Evolutionary conservation across 2,329 filamentous ascomycete genomes (phyloP), one percentile per base, ranked within the genome.

Genomic region (Helminthosporium solani): DNA sequence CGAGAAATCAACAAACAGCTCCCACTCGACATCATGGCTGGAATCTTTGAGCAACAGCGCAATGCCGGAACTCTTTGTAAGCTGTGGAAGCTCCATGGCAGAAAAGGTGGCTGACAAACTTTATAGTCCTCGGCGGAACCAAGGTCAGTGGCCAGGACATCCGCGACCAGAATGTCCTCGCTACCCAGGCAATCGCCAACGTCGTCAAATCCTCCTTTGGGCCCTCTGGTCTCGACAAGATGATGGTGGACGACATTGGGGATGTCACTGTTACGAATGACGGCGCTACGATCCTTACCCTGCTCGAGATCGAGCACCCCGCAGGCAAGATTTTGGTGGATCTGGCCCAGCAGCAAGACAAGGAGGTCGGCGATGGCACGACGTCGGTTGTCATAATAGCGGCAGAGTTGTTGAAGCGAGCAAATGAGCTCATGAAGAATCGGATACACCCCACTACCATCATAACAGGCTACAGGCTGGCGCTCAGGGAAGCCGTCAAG

Each of bases 241-340:
- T 99, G 94, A 97, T 99, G 94, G 94, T 99, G 63, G 94, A 99
- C 76, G 94, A 99, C 71, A 97, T 99, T 72, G 94, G 94, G 68
- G 94, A 99, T 77, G 94, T 99, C 49, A 99, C 94, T 50, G 94
- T 99, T 48, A 99, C 94, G 58, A 99, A 99, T 75, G 94, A 99
- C 73, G 94, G 94, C 68, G 94, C 94, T 44, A 99, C 94, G 27
- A 99, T 99, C 66, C 83, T 99, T 58, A 90, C 84, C 71, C 80
- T 99, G 67, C 83, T 99, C 68, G 94, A 97, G 68, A 91, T 99
- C 66, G 92, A 99, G 73, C 91, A 99, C 75, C 94, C 94, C 44
- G 94, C 94, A 46, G 94, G 94, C 70, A 97, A 96, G 83, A 99
- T 99, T 58, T 80, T 99, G 56, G 94, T 99, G 59, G 94, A 99